Evolutionary conservation across 768 basidiomycete species (phyloP).

Genomic region (Mycena venus): DNA sequence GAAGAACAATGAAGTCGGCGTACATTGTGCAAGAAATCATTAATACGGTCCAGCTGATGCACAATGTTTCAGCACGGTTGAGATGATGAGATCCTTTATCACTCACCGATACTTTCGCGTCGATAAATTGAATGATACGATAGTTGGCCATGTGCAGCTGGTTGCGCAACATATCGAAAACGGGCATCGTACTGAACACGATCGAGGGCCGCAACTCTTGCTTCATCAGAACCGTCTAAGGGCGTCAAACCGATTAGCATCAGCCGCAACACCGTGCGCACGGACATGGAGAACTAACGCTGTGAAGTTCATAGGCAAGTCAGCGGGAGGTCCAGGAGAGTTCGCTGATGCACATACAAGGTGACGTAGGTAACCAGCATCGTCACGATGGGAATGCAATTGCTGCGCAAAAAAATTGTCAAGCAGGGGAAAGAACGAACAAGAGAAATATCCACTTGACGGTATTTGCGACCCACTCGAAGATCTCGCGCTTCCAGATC

Average conservation of each 20-base stretch:
- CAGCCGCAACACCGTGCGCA: neutral
- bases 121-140: conserved; percentile 38
- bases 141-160: conserved; percentile 59
- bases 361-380: conserved; percentile 76
- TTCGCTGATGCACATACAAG: conserved; percentile 44
- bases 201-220: conserved; percentile 55
- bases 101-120: conserved; percentile 69
- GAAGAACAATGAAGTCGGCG: neutral
- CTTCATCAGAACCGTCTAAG: conserved; percentile 57
- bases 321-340: neutral
- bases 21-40: conserved; percentile 57
- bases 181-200: conserved; percentile 65
- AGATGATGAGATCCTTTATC: neutral
- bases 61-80: neutral
- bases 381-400: conserved; percentile 69
- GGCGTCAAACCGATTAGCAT: neutral
- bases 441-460: conserved; percentile 52
- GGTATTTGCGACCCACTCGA: conserved; percentile 60
- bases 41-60: conserved; percentile 60
- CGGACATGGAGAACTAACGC: neutral
- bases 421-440: too few species aligned
- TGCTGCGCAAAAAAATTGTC: conserved; percentile 48
- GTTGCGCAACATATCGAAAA: conserved; percentile 74
- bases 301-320: neutral
- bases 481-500: conserved; percentile 67